A percentile compares a stretch with the other conserved stretches of the same genome.
Evolutionary conservation across 352 stramenopile genomes (phyloP).

Genomic region (Pythium phragmiticola): DNA sequence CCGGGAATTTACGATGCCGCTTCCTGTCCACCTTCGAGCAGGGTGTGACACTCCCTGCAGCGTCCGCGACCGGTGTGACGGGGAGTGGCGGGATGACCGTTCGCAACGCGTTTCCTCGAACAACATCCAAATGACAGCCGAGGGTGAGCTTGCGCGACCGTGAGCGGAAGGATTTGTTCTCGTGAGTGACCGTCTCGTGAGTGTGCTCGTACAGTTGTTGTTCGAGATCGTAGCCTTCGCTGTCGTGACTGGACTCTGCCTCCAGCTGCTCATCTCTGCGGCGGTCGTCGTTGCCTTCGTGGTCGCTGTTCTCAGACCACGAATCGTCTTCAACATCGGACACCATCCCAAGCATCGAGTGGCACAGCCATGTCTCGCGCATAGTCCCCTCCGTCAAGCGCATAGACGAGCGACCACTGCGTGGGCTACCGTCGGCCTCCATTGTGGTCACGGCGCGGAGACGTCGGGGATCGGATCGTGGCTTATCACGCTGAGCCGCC

Average conservation of each 20-base stretch:
- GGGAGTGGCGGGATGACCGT: constrained; percentile 11
- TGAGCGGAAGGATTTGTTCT: not conserved
- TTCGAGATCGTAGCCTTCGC: constrained; percentile 1
- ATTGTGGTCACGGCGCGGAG: constrained; percentile 3
- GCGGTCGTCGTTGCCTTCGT: constrained; percentile 3
- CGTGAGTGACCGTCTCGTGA: not conserved
- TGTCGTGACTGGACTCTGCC: constrained; percentile 13
- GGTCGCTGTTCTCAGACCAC: constrained; percentile 14
- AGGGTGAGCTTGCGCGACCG: constrained; percentile 21
- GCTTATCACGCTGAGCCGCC: not conserved
- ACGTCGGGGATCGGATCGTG: constrained; percentile 10
- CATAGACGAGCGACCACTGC: not conserved
- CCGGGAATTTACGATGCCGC: not conserved
- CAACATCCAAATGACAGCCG: constrained; percentile 16
- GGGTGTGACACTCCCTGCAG: not conserved
- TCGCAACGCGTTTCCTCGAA: constrained; percentile 14
- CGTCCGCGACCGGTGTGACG: constrained; percentile 1
- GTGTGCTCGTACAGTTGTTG: not conserved
- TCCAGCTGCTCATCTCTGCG: not conserved
- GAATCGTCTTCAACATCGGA: constrained; percentile 36
- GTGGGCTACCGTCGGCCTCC: not conserved
- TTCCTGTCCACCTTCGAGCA: constrained; percentile 7
- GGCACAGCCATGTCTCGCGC: constrained; percentile 52
- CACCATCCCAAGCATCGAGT: constrained; percentile 47
- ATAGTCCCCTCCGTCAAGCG: not conserved